phyloP scores from a whole-genome alignment of 208 protist genomes.

The Crithidia brevicula region DNA sequence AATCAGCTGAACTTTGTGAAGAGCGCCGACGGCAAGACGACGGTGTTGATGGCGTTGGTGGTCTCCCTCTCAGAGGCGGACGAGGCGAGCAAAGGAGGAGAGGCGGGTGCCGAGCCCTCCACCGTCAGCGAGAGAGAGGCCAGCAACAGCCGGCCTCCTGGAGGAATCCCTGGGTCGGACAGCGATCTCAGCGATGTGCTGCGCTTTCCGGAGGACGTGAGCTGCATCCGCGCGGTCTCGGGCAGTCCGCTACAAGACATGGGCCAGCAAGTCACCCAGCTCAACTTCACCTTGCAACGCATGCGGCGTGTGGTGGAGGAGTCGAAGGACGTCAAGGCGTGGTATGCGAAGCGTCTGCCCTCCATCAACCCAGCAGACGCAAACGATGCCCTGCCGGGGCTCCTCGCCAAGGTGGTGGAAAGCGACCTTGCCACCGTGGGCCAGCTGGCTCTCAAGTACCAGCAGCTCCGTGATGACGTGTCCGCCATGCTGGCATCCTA shows the following conservation, averaged over 20 bases:
- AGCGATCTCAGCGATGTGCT: slow-evolving; percentile 34
- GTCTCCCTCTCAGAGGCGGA: slow-evolving; percentile 54
- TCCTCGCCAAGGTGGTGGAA: slow-evolving; percentile 35
- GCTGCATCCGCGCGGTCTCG: slow-evolving; percentile 40
- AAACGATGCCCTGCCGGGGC: slow-evolving; percentile 48
- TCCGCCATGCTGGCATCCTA: slow-evolving; percentile 70
- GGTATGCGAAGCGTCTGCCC: slow-evolving; percentile 46
- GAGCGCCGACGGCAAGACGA: slow-evolving; percentile 75
- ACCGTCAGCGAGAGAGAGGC: neutral
- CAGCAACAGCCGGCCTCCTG: neutral
- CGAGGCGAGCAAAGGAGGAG: too few relatives aligned
- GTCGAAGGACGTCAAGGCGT: slow-evolving; percentile 43
- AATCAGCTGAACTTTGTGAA: slow-evolving; percentile 76
- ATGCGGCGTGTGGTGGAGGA: slow-evolving; percentile 74
- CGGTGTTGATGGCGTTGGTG: slow-evolving; percentile 69
- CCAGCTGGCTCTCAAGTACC: slow-evolving; percentile 63
- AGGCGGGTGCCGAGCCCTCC: too few relatives aligned
- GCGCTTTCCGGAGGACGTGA: slow-evolving; percentile 58
- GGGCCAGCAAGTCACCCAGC: slow-evolving; percentile 59
- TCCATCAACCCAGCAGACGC: slow-evolving; percentile 17
- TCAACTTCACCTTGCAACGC: slow-evolving; percentile 71
- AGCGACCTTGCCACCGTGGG: slow-evolving; percentile 41
- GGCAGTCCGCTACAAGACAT: slow-evolving; percentile 60
- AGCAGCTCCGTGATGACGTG: slow-evolving; percentile 70
- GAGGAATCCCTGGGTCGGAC: too few relatives aligned